Evolutionary conservation across 2,329 filamentous ascomycete species (phyloP).

Genomic region (Grosmannia clavigera): DNA sequence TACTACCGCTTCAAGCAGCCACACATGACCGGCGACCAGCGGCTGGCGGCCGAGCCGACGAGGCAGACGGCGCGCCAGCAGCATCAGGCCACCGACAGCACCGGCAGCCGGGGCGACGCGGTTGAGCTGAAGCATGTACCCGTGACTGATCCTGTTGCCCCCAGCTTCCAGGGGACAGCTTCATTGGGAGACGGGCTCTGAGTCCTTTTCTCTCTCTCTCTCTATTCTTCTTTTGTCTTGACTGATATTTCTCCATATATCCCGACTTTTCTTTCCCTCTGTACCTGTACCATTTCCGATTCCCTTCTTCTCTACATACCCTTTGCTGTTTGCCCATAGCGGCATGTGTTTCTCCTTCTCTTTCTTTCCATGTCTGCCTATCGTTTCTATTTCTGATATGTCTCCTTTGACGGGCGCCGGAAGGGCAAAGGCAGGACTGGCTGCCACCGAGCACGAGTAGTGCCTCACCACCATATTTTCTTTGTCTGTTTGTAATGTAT

Average conservation of each 20-base stretch:
- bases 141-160: constrained; percentile 19
- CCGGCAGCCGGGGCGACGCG: constrained; percentile 24
- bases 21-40: constrained; percentile 72
- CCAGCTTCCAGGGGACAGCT: constrained; percentile 42
- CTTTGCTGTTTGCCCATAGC: not conserved
- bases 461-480: not conserved
- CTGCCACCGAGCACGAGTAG: not conserved
- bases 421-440: not conserved
- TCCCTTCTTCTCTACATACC: not conserved
- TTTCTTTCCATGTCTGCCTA: not conserved
- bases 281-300: not conserved
- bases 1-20: constrained; percentile 76
- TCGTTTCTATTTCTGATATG: not conserved
- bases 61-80: not conserved
- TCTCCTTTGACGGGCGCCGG: not conserved
- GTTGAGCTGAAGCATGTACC: constrained; percentile 65
- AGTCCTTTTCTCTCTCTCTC: not conserved
- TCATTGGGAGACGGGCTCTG: constrained; percentile 23
- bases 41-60: constrained; percentile 48
- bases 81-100: constrained; percentile 15
- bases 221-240: not conserved
- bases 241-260: not conserved
- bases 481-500: constrained; percentile 1
- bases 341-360: not conserved
- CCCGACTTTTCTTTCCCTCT: not conserved